These are phyloP conservation scores for Diplocarpon mali DNA, from an alignment of 2,329 filamentous ascomycete genomes.

Conservation along the genomic window DNA sequence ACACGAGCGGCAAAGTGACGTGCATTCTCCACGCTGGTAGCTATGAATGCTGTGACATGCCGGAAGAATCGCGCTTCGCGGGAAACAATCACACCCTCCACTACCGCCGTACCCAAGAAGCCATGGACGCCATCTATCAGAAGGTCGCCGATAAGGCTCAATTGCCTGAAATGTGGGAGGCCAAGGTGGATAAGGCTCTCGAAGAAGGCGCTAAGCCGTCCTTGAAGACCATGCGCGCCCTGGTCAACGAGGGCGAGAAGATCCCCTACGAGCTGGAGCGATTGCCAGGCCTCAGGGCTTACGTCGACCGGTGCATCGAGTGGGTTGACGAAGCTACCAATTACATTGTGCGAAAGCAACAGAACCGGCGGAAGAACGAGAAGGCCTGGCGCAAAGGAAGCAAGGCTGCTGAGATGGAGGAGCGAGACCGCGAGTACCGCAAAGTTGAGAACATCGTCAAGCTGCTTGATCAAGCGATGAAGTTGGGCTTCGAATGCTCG, in stretches of 20 bases:
- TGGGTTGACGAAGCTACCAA: conserved; percentile 96
- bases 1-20: conserved; percentile 67
- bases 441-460: conserved; percentile 82
- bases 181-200: conserved; percentile 76
- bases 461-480: conserved; percentile 71
- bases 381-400: conserved; percentile 69
- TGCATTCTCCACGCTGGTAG: conserved; percentile 75
- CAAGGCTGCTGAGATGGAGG: conserved; percentile 73
- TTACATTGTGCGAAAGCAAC: conserved; percentile 94
- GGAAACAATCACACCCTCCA: conserved; percentile 63
- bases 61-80: conserved; percentile 54
- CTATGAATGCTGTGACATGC: conserved; percentile 67
- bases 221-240: conserved; percentile 70
- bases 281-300: conserved; percentile 69
- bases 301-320: conserved; percentile 92
- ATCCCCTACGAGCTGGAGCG: conserved; percentile 85
- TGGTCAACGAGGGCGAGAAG: conserved; percentile 89
- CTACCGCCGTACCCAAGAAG: conserved; percentile 66
- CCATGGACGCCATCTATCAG: conserved; percentile 52
- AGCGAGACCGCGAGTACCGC: conserved; percentile 72
- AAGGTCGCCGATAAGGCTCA: conserved; percentile 80
- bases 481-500: conserved; percentile 83
- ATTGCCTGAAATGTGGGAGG: conserved; percentile 78
- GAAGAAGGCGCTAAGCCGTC: conserved; percentile 76
- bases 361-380: conserved; percentile 91